Evolutionary conservation across 257 asterid genomes (phyloP), one percentile per base, ranked within the genome.

Genomic region (Striga asiatica): DNA sequence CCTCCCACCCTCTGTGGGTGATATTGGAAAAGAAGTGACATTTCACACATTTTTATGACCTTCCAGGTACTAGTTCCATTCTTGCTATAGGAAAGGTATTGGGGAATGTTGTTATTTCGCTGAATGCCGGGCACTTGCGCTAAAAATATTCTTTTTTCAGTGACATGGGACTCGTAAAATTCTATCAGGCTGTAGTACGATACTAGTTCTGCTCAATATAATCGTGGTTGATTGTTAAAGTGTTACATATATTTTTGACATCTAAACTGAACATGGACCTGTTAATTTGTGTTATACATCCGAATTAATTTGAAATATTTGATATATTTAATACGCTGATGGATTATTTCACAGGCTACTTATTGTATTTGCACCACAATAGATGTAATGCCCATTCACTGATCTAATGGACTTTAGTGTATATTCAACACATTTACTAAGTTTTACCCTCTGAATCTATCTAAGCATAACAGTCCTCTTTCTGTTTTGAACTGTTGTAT

Each of bases 311-410:
- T n/a, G n/a, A n/a, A 3, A 38, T 54, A 34, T 14, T 23, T 41
- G 27, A 38, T 53, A 60, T 24, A 14, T 31, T 29, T 27, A 27
- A 48, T 27, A 13, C 10, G 39, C 55, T 61, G 43, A 55, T 61
- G 55, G 60, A 48, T 58, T 58, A 18, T 46, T 25, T 54, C 41
- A 9, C 61, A 50, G 27, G 28, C 49, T 43, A 1, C 3, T 55
- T 34, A 22, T 29, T 42, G 21, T 48, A 13, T 31, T 47, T 54
- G 19, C 32, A 32, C 50, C 19, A 34, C 14, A 2, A 17, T 38
- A 14, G 50, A 5, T 38, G 41, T 18, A 22, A 42, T 9, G 38
- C 56, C 45, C 17, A 25, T 38, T 61, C 11, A 16, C 17, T 41
- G 45, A 20, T 23, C 14, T 23, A 32, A 50, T 17, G 41, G 37